Conservation (phyloP, 2,329 filamentous ascomycete species). For the Alternaria atra region DNA sequence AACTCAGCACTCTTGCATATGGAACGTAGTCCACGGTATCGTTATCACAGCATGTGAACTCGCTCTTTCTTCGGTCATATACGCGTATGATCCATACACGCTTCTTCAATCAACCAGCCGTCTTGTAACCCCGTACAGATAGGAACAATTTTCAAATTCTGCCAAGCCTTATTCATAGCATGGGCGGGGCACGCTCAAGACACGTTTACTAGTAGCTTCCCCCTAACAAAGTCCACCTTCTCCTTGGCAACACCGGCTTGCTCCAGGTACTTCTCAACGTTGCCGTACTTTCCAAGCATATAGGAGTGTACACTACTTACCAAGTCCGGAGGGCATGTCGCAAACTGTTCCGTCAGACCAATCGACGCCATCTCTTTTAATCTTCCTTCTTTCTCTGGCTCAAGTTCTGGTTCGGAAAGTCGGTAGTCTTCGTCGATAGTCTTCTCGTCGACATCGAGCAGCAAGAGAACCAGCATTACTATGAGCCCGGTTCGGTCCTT, state of each 20-base stretch:
- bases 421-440: conserved; percentile 78
- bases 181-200: conserved; percentile 10
- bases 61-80: conserved; percentile 2
- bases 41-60: background rate
- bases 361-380: conserved; percentile 74
- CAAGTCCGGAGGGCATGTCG: conserved; percentile 70
- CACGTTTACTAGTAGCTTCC: conserved; percentile 39
- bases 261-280: conserved; percentile 71
- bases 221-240: conserved; percentile 47
- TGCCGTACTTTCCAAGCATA: conserved; percentile 70
- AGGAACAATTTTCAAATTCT: conserved; percentile 4
- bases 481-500: conserved; percentile 85
- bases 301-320: conserved; percentile 67
- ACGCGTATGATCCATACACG: background rate
- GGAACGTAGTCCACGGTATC: background rate
- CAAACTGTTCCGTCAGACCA: conserved; percentile 75
- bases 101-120: background rate
- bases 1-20: background rate
- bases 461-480: conserved; percentile 72
- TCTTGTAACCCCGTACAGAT: background rate
- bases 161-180: conserved; percentile 9
- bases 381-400: conserved; percentile 68
- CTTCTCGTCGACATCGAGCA: conserved; percentile 64
- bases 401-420: conserved; percentile 69
- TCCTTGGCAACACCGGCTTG: conserved; percentile 62